Evolutionary conservation across 2,329 filamentous ascomycete species (phyloP).

Genomic region (Colletotrichum magnum): DNA sequence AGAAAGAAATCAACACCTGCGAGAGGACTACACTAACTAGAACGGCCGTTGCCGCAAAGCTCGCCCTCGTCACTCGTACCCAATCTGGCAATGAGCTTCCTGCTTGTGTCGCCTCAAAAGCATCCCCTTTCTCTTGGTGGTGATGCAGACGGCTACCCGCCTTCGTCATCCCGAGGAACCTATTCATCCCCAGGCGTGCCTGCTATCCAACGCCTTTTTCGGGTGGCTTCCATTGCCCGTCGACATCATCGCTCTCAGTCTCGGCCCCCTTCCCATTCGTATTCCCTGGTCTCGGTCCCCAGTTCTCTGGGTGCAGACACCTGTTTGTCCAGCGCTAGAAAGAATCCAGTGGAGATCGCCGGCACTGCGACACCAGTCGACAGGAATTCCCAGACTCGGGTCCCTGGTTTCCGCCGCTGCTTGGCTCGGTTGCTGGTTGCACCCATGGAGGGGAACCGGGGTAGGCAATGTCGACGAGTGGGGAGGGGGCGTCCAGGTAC

Average conservation of each 20-base stretch:
- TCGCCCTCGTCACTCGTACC: slow-evolving; percentile 16
- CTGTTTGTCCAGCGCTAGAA: slow-evolving; percentile 41
- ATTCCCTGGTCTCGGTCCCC: slow-evolving; percentile 38
- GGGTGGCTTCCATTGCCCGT: slow-evolving; percentile 32
- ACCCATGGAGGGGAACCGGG: slow-evolving; percentile 29
- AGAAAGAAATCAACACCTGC: slow-evolving; percentile 10
- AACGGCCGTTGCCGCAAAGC: slow-evolving; percentile 6
- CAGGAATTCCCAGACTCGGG: slow-evolving; percentile 30
- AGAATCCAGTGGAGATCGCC: slow-evolving; percentile 38
- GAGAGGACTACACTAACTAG: not conserved
- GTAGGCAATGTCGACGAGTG: slow-evolving; percentile 14
- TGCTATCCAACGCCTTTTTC: slow-evolving; percentile 11
- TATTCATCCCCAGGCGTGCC: not conserved
- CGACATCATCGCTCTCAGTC: slow-evolving; percentile 37
- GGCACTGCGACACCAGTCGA: slow-evolving; percentile 37
- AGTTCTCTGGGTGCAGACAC: slow-evolving; percentile 32
- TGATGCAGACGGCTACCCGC: slow-evolving; percentile 33
- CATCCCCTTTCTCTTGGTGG: slow-evolving; percentile 16
- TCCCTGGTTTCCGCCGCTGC: slow-evolving; percentile 38
- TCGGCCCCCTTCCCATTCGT: slow-evolving; percentile 38
- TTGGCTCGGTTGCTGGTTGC: slow-evolving; percentile 39
- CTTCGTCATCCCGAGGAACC: slow-evolving; percentile 28
- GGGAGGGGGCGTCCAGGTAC: slow-evolving; percentile 34
- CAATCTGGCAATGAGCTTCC: slow-evolving; percentile 5
- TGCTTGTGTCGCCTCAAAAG: slow-evolving; percentile 22